Base-by-base conservation (phyloP, 768 basidiomycete genomes). In the Jaapia argillacea region DNA sequence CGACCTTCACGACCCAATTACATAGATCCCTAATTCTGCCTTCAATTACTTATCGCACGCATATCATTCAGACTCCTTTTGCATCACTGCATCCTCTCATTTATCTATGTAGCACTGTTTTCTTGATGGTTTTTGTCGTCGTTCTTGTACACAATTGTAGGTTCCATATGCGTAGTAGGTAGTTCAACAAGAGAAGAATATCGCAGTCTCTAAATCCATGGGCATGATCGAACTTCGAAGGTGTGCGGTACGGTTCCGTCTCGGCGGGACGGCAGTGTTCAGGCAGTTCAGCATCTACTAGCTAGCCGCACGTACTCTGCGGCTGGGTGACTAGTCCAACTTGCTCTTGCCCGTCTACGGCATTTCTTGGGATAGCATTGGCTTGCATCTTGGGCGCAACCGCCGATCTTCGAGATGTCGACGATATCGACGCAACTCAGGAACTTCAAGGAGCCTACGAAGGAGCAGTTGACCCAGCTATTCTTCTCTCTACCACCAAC, bases 401-500 rank as follows among this genome's bases (percentile, higher is more conserved):
- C n/a, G n/a, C n/a, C n/a, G n/a, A n/a, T n/a, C n/a, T n/a, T n/a
- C 28, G 16, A 33, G 21, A 89, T 88, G 87, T 69, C 85, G 28
- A 84, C 79, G 41, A 90, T 90, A 57, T 86, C 84, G 39, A 85
- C 86, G 20, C 86, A 91, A 50, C 76, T 96, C 36, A 79, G 91
- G 44, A 77, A 86, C 57, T 91, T 92, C 74, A 88, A 86, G 69
- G 91, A 94, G 63, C 89, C 89, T 37, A 82, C 85, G 5, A 90
- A 81, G 63, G 91, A 94, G 44, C 82, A 94, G 60, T 65, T 82
- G 40, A 81, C 82, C 6, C 69, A 89, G 45, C 75, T 85, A 48
- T 92, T 84, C 77, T 94, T 93, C 69, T 86, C 90, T 18, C 67
- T 91, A 39, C 87, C 87, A 18, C 66, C 77, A 33, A 56, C 42